Conservation (phyloP, 345 rosid genomes). For the Arabis alpina region DNA sequence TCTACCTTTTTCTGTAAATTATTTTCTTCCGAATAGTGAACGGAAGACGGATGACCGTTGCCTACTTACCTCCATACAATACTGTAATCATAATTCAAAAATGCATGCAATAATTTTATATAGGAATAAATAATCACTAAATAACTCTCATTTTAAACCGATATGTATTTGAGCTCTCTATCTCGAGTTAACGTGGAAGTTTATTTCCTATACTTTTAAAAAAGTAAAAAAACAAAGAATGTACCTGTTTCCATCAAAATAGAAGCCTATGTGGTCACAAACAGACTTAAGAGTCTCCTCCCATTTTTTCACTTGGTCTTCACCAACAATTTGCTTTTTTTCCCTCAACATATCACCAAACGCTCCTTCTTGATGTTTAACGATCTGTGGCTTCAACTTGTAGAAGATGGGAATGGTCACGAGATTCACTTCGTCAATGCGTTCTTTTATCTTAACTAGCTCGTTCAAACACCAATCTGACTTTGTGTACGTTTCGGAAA, state of each 20-base stretch:
- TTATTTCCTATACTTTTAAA: too few species aligned
- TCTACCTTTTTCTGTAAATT: too few species aligned
- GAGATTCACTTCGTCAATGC: not conserved
- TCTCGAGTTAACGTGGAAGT: too few species aligned
- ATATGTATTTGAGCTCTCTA: too few species aligned
- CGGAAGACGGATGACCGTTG: too few species aligned
- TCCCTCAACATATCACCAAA: not conserved
- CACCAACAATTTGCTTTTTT: not conserved
- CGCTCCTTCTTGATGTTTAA: not conserved
- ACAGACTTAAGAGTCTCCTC: not conserved
- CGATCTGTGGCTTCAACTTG: not conserved
- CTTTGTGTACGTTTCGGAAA: slow-evolving; percentile 15
- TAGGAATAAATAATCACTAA: too few species aligned
- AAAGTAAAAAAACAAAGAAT: not conserved
- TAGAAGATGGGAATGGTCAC: slow-evolving; percentile 18
- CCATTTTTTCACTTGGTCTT: not conserved
- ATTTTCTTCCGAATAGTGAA: too few species aligned
- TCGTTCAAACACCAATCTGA: slow-evolving; percentile 26
- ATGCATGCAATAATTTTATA: too few species aligned
- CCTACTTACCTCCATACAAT: too few species aligned
- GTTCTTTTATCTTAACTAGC: slow-evolving; percentile 1
- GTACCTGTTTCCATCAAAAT: slow-evolving; percentile 7
- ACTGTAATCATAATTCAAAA: too few species aligned
- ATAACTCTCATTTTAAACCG: too few species aligned
- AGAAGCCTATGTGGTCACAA: not conserved